These are phyloP conservation scores for Halenospora varia DNA, from an alignment of 495 filamentous ascomycete species.

Conservation along the genomic window DNA sequence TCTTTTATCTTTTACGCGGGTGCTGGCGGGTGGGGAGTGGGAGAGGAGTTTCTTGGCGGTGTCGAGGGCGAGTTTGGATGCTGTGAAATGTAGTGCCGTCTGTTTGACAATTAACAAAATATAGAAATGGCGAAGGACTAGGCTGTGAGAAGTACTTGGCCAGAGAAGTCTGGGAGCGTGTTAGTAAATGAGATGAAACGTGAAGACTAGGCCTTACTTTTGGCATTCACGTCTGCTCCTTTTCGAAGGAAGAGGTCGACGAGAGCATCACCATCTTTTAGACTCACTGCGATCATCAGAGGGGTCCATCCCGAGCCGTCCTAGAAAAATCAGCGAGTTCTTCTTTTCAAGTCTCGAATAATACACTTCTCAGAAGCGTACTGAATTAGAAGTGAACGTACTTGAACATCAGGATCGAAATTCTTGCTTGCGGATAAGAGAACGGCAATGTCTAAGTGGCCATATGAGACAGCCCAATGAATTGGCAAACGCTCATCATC, in stretches of 20 bases:
- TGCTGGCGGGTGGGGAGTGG: conserved; percentile 66
- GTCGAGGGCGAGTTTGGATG: conserved; percentile 83
- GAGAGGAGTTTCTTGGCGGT: conserved; percentile 72
- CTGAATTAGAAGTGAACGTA: conserved; percentile 28
- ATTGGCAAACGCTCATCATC: conserved; percentile 88
- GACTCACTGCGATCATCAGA: conserved; percentile 85
- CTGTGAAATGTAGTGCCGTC: conserved; percentile 88
- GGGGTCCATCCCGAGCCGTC: conserved; percentile 93
- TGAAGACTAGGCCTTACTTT: conserved; percentile 56
- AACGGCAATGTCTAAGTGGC: conserved; percentile 69
- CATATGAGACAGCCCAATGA: conserved; percentile 92
- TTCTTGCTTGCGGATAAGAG: conserved; percentile 61
- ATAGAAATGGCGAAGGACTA: neutral
- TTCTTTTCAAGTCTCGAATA: neutral
- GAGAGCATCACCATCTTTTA: conserved; percentile 64
- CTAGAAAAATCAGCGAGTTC: conserved; percentile 30
- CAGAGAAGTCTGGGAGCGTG: conserved; percentile 45
- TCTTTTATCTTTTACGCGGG: conserved; percentile 78
- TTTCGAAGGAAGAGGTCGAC: conserved; percentile 75
- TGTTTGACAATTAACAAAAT: conserved; percentile 25
- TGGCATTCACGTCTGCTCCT: conserved; percentile 70
- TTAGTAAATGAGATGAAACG: too few species aligned
- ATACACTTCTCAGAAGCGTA: neutral
- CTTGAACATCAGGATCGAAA: conserved; percentile 87
- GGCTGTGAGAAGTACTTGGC: conserved; percentile 43